Evolutionary conservation across 805 yeast genomes (phyloP).

Genomic region (Yarrowia porcina): DNA sequence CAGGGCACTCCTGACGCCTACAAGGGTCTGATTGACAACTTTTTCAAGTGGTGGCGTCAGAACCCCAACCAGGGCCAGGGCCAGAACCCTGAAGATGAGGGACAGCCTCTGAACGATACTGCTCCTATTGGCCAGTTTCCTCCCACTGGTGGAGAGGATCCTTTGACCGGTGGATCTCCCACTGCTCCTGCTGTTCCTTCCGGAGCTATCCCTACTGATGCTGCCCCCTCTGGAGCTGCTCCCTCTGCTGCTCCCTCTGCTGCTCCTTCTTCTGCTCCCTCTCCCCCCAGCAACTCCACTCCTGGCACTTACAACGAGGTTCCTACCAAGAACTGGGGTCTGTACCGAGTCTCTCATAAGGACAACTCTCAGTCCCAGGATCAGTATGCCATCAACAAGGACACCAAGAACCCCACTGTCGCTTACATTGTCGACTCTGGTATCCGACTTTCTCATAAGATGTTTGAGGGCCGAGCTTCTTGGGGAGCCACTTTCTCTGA

Average conservation of each 20-base stretch:
- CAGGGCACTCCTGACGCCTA: neutral
- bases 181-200: too few species aligned
- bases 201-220: too few species aligned
- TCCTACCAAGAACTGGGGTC: neutral
- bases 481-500: conserved; percentile 54
- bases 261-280: too few species aligned
- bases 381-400: neutral
- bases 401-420: conserved; percentile 31
- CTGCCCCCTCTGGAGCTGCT: too few species aligned
- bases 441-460: conserved; percentile 45
- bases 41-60: neutral
- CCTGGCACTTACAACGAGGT: neutral
- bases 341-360: neutral
- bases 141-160: neutral
- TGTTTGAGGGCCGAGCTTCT: conserved; percentile 54
- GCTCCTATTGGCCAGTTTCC: neutral
- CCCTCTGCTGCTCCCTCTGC: neutral
- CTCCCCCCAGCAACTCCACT: too few species aligned
- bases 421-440: conserved; percentile 61
- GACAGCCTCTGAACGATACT: too few species aligned
- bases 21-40: neutral
- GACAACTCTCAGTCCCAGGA: neutral
- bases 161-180: too few species aligned
- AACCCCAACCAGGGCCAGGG: neutral
- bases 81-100: neutral